Evolutionary conservation across 2,329 filamentous ascomycete genomes (phyloP).

Genomic region (Alternaria sp.): DNA sequence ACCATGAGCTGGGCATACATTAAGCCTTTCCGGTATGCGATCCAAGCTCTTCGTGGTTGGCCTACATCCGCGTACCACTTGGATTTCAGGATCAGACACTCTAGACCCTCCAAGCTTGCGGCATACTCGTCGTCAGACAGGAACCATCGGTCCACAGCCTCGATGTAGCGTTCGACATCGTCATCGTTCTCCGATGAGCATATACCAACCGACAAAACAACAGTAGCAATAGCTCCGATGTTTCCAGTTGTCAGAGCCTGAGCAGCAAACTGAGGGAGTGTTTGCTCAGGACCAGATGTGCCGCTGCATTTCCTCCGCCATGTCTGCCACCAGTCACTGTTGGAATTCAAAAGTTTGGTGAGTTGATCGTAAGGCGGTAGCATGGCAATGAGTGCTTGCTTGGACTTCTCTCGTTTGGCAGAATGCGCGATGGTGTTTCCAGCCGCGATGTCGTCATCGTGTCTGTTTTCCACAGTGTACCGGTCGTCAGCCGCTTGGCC

Average conservation of each 20-base stretch:
- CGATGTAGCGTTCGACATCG: constrained; percentile 58
- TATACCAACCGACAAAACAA: constrained; percentile 51
- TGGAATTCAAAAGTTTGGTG: constrained; percentile 43
- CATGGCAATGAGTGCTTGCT: constrained; percentile 46
- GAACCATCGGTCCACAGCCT: constrained; percentile 59
- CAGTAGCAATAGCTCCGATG: constrained; percentile 49
- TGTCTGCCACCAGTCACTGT: constrained; percentile 55
- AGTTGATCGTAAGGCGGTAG: constrained; percentile 49
- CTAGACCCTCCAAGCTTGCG: constrained; percentile 62
- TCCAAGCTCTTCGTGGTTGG: constrained; percentile 64
- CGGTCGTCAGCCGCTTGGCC: constrained; percentile 25
- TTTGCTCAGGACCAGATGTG: constrained; percentile 51
- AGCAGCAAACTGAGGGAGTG: constrained; percentile 53
- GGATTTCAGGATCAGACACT: constrained; percentile 60
- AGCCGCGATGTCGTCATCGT: constrained; percentile 39
- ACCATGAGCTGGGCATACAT: constrained; percentile 63
- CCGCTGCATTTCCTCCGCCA: constrained; percentile 56
- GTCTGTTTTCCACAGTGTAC: constrained; percentile 43
- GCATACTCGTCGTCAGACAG: constrained; percentile 61
- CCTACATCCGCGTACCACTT: constrained; percentile 66
- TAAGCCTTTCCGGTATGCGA: constrained; percentile 60
- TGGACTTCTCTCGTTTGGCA: constrained; percentile 48
- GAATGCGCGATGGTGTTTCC: constrained; percentile 29
- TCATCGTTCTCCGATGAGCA: constrained; percentile 54
- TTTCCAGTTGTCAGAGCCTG: constrained; percentile 56